These are phyloP conservation scores for Aspergillus sergii DNA, from an alignment of 2,329 filamentous ascomycete genomes.

Conservation along the genomic window DNA sequence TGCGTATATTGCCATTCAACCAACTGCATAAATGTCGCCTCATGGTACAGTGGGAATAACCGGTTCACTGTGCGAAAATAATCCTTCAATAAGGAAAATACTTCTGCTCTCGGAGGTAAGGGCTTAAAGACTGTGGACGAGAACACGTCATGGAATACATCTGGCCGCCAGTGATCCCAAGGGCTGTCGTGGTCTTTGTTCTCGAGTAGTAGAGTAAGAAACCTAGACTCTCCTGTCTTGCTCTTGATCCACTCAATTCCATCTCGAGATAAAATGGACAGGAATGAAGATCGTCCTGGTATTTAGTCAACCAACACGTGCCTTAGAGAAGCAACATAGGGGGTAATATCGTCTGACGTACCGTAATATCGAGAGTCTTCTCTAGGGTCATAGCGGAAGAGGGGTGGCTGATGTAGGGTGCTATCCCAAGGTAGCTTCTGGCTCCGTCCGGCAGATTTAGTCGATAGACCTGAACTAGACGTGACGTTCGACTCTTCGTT, in stretches of 20 bases:
- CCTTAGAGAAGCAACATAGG: not conserved
- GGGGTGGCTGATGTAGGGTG: constrained; percentile 67
- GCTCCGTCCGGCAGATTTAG: constrained; percentile 15
- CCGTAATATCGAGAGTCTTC: constrained; percentile 87
- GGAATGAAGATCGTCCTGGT: constrained; percentile 83
- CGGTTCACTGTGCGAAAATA: constrained; percentile 97
- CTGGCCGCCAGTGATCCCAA: constrained; percentile 94
- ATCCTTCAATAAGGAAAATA: constrained; percentile 80
- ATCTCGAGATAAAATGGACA: constrained; percentile 94
- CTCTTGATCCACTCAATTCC: constrained; percentile 96
- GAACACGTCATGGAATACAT: constrained; percentile 91
- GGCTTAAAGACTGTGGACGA: constrained; percentile 76
- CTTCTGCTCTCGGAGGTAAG: constrained; percentile 80
- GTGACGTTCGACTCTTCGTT: not conserved
- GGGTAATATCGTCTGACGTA: constrained; percentile 12
- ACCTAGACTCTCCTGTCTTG: constrained; percentile 89
- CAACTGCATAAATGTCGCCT: constrained; percentile 93
- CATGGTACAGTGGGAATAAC: constrained; percentile 94
- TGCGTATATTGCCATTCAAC: constrained; percentile 90
- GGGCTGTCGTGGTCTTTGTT: constrained; percentile 83
- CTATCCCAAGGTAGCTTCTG: constrained; percentile 46
- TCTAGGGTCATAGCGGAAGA: constrained; percentile 81
- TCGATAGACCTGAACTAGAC: constrained; percentile 17
- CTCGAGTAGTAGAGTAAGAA: constrained; percentile 82
- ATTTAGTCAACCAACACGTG: not conserved